Evolutionary conservation across 345 rosid genomes (phyloP).

Genomic region (Salix viminalis): DNA sequence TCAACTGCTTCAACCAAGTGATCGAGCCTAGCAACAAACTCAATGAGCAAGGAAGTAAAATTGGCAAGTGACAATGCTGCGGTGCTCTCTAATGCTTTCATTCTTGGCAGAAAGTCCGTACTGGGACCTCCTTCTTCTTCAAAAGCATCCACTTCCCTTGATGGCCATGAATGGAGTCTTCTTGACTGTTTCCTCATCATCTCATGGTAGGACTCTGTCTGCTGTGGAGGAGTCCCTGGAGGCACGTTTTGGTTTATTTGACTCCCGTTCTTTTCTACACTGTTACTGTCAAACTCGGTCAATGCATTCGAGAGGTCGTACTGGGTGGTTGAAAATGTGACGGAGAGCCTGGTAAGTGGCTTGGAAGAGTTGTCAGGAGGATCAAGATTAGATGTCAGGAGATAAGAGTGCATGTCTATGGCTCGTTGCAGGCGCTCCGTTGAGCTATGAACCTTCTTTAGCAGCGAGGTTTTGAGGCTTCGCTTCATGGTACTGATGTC

Average conservation of each 20-base stretch:
- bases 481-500: constrained; percentile 47
- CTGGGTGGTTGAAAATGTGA: constrained; percentile 12
- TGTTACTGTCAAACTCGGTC: constrained; percentile 13
- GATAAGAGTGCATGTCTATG: constrained; percentile 47
- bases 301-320: constrained; percentile 9
- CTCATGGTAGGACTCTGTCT: constrained; percentile 43
- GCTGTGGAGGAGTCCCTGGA: constrained; percentile 13
- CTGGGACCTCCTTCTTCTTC: constrained; percentile 42
- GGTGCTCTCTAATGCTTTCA: constrained; percentile 57
- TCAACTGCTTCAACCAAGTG: constrained; percentile 63
- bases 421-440: constrained; percentile 44
- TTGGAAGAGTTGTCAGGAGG: constrained; percentile 28
- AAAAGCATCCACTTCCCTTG: constrained; percentile 47
- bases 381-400: constrained; percentile 34
- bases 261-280: not conserved
- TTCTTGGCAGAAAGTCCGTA: constrained; percentile 32
- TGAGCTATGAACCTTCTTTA: constrained; percentile 47
- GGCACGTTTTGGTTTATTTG: not conserved
- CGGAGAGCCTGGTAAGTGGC: constrained; percentile 21
- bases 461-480: constrained; percentile 30
- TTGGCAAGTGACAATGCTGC: constrained; percentile 55
- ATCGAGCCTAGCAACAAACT: constrained; percentile 60
- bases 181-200: constrained; percentile 55
- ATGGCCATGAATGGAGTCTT: constrained; percentile 58
- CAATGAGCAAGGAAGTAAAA: constrained; percentile 56